Evolutionary conservation across 768 basidiomycete species (phyloP).

Genomic region (Clitopilus hobsonii): DNA sequence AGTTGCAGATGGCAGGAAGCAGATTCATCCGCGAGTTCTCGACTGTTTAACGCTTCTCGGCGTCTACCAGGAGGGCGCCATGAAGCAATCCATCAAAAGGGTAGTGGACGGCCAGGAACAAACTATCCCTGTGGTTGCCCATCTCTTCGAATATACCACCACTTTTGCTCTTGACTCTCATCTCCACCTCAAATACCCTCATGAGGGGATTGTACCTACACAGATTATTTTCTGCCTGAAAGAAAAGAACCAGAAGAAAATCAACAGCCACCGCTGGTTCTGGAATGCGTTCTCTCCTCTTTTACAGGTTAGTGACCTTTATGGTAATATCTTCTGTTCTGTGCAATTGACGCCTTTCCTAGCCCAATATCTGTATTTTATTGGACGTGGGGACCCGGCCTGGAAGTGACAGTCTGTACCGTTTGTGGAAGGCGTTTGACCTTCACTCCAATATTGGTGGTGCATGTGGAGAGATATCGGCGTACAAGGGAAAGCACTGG

Average conservation of each 20-base stretch:
- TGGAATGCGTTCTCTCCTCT: conserved; percentile 90
- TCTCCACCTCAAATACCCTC: conserved; percentile 81
- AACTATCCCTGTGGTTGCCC: conserved; percentile 32
- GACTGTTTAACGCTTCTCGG: conserved; percentile 90
- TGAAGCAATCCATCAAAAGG: conserved; percentile 40
- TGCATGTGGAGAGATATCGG: conserved; percentile 97
- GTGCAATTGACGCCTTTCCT: conserved; percentile 1
- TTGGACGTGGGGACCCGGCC: conserved; percentile 94
- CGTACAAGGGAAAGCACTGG: conserved; percentile 90
- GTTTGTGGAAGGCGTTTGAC: conserved; percentile 94
- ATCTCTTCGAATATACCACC: conserved; percentile 83
- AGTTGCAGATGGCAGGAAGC: conserved; percentile 83
- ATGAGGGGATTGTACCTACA: conserved; percentile 91
- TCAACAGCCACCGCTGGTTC: conserved; percentile 96
- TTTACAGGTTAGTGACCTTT: conserved; percentile 51
- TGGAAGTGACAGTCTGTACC: conserved; percentile 82
- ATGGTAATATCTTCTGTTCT: neutral
- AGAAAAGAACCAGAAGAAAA: conserved; percentile 95
- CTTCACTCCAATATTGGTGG: conserved; percentile 90
- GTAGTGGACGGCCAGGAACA: conserved; percentile 57
- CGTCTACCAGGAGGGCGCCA: conserved; percentile 65
- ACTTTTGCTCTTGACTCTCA: conserved; percentile 76
- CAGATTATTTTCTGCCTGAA: conserved; percentile 90
- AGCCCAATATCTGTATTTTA: conserved; percentile 90
- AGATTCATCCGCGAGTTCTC: conserved; percentile 77